These are phyloP conservation scores for Neurospora crassa DNA, from an alignment of 2,329 filamentous ascomycete species.

Conservation along the genomic window DNA sequence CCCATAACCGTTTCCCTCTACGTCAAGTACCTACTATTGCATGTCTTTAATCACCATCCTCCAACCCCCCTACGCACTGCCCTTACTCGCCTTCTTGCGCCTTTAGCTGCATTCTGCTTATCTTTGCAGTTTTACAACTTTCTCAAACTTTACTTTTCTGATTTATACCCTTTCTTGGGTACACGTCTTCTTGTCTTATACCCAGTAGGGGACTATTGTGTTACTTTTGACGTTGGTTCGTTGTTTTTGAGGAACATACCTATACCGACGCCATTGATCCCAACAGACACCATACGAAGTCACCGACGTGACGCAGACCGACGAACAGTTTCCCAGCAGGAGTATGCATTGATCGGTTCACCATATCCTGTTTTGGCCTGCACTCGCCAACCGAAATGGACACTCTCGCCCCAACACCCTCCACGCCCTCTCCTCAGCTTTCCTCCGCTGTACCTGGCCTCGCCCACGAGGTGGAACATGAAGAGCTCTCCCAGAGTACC, in stretches of 20 bases:
- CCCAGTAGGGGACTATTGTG: background rate
- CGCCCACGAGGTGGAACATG: background rate
- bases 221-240: background rate
- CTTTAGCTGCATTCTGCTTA: background rate
- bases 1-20: background rate
- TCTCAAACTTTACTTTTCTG: background rate
- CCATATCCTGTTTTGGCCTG: background rate
- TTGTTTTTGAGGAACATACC: background rate
- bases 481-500: background rate
- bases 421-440: conserved; percentile 3
- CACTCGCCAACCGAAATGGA: conserved; percentile 8
- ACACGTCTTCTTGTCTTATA: background rate
- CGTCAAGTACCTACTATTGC: background rate
- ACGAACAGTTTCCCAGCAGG: background rate
- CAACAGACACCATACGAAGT: background rate
- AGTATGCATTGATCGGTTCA: conserved; percentile 4
- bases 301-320: background rate
- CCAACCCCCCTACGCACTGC: background rate
- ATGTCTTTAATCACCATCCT: background rate
- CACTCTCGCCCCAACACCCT: conserved; percentile 6
- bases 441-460: background rate
- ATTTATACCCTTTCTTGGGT: background rate
- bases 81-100: background rate
- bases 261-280: background rate
- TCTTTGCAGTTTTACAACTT: background rate